Evolutionary conservation across 1,284 basidiomycete genomes (phyloP).

Genomic region (Rhizopogon hawkerae): DNA sequence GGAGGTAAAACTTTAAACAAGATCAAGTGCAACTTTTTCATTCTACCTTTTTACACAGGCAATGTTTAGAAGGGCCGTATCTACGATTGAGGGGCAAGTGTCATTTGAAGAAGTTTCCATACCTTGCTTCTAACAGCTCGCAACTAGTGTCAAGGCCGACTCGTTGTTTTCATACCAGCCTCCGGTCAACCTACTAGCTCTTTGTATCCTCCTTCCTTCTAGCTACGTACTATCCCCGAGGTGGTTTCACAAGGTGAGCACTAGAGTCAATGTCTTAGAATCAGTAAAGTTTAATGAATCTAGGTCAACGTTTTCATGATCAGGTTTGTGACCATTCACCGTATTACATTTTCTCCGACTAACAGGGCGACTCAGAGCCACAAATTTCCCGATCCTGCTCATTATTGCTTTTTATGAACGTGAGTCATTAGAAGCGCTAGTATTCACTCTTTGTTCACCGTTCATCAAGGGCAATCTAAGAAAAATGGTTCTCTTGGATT

Average conservation of each 20-base stretch:
- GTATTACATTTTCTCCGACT: background rate
- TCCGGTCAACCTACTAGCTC: constrained; percentile 77
- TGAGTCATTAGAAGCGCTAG: constrained; percentile 9
- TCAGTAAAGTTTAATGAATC: constrained; percentile 7
- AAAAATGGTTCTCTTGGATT: constrained; percentile 53
- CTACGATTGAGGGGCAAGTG: constrained; percentile 76
- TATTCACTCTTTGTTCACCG: constrained; percentile 4
- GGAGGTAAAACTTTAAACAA: constrained; percentile 45
- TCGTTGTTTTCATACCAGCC: constrained; percentile 91
- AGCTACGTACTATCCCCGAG: constrained; percentile 69
- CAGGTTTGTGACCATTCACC: constrained; percentile 34
- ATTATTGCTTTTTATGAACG: constrained; percentile 79
- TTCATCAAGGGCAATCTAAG: constrained; percentile 47
- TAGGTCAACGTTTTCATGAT: constrained; percentile 85
- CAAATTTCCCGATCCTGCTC: constrained; percentile 82
- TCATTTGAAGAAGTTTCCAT: background rate
- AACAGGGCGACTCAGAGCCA: constrained; percentile 41
- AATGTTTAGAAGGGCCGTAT: constrained; percentile 88
- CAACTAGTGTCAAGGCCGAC: constrained; percentile 70
- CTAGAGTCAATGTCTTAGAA: background rate
- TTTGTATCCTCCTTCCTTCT: constrained; percentile 75
- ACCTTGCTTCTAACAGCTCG: constrained; percentile 20
- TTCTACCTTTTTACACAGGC: constrained; percentile 39
- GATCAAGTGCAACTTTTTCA: constrained; percentile 5
- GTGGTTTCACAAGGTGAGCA: constrained; percentile 76